These are phyloP conservation scores for Dicorynia guianensis DNA, from an alignment of 306 rosid genomes.

Conservation along the genomic window DNA sequence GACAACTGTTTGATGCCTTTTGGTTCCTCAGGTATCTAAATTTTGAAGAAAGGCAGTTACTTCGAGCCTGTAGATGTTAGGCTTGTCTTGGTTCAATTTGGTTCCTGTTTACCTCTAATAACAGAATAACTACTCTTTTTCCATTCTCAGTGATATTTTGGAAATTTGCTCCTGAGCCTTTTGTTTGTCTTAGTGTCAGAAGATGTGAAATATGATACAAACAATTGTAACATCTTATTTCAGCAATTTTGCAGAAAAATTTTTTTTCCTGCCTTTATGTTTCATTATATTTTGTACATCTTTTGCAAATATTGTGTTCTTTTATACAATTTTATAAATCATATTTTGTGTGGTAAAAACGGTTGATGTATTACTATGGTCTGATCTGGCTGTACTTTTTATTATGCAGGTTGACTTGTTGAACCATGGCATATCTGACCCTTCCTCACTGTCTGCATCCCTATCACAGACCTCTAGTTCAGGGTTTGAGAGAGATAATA, in stretches of 20 bases:
- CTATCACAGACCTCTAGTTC: slow-evolving; percentile 62
- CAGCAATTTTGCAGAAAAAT: slow-evolving; percentile 1
- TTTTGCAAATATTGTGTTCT: slow-evolving; percentile 20
- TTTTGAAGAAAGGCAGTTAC: slow-evolving; percentile 9
- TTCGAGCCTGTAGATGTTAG: not conserved
- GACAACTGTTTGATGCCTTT: not conserved
- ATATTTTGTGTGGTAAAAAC: not conserved
- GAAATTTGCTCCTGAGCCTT: not conserved
- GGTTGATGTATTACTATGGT: slow-evolving; percentile 6
- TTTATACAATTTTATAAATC: not conserved
- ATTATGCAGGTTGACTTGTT: slow-evolving; percentile 77
- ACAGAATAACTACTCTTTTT: not conserved
- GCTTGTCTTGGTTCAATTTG: slow-evolving; percentile 5
- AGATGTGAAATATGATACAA: not conserved
- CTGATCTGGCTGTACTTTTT: not conserved
- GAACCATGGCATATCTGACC: slow-evolving; percentile 89
- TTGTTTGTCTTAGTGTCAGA: not conserved
- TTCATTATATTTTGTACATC: not conserved
- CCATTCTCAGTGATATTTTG: not conserved
- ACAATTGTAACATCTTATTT: not conserved
- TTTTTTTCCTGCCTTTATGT: slow-evolving; percentile 1
- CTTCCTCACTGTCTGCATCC: slow-evolving; percentile 61
- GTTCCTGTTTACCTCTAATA: not conserved
- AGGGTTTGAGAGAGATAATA: slow-evolving; percentile 64
- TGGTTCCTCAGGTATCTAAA: not conserved